phyloP scores from a whole-genome alignment of 306 rosid species.

The Quercus dentata region DNA sequence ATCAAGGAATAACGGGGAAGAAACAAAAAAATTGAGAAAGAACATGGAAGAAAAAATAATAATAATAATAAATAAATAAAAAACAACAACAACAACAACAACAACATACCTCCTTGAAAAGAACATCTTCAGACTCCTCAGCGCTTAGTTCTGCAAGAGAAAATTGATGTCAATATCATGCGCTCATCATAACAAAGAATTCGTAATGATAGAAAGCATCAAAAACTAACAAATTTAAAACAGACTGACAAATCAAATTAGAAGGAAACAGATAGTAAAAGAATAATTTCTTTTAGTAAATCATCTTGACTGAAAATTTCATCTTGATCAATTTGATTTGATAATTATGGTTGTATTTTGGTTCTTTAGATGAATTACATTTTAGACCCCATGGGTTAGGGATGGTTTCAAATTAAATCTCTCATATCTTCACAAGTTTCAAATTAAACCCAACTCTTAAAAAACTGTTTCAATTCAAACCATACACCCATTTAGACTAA shows the following conservation, averaged over 20 bases:
- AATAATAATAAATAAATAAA: too few relatives aligned
- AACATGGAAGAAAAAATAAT: background rate
- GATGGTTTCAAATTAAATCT: too few relatives aligned
- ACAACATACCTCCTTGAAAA: slow-evolving; percentile 78
- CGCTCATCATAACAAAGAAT: background rate
- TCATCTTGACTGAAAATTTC: background rate
- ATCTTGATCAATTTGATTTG: background rate
- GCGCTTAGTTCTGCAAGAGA: slow-evolving; percentile 77
- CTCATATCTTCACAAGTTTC: too few relatives aligned
- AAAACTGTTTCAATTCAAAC: too few relatives aligned
- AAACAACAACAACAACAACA: too few relatives aligned
- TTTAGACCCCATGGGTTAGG: too few relatives aligned
- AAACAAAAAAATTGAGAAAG: background rate
- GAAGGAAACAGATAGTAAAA: background rate
- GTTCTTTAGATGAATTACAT: background rate
- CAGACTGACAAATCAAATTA: background rate
- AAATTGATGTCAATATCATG: slow-evolving; percentile 8
- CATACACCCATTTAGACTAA: too few relatives aligned
- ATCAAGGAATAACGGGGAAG: background rate
- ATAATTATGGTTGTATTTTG: background rate
- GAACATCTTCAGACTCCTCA: slow-evolving; percentile 98
- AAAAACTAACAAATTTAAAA: background rate
- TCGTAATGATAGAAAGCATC: background rate
- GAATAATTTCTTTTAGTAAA: background rate
- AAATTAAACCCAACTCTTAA: too few relatives aligned